Evolutionary conservation across 140 eudicot species (phyloP), one percentile per base, ranked within the genome.

Genomic region (Anethum foeniculum): DNA sequence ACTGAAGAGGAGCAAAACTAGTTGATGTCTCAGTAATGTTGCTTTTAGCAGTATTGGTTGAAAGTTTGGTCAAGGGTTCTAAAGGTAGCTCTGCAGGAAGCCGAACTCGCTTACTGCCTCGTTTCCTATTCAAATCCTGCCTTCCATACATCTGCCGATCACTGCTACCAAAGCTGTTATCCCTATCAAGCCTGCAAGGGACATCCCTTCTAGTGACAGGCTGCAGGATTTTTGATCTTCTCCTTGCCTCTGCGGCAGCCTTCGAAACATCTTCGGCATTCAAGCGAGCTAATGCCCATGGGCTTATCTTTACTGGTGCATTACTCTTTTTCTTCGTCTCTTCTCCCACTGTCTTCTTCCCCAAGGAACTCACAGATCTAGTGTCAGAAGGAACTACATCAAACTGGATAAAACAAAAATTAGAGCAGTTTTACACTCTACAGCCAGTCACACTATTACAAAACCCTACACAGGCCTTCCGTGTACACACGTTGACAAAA

Each of bases 201-300:
- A 80, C 30, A 14, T 91, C 92, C 41, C 82, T 89, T 79, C 90
- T 87, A 32, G 81, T 76, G 16, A 95, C 85, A 4, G 99, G 99
- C 74, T 89, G 92, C 32, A 95, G 79, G 78, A 95, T 95, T 85
- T 91, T 95, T 75, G 99, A 95, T 83, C 90, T 95, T 83, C 91
- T 95, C 85, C 99, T 91, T 75, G 98, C 98, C 86, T 95, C 98
- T 15, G 97, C 93, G 77, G 99, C 99, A 56, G 96, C 97, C 85
- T 91, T 95, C 2, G 99, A 84, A 14, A 95, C 97, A 47, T 95
- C 99, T 71, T 95, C 96, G 7, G 98, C 96, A 52, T 93, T 95
- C 52, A 95, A 84, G 54, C 99, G 92, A 58, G 99, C 97, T 79
- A 95, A 76, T 44, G 99, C 85, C 99, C 98, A 95, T 28, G 99